Evolutionary conservation across 306 rosid species (phyloP), one percentile per base, ranked within the genome.

Genomic region (Acmispon strigosus): DNA sequence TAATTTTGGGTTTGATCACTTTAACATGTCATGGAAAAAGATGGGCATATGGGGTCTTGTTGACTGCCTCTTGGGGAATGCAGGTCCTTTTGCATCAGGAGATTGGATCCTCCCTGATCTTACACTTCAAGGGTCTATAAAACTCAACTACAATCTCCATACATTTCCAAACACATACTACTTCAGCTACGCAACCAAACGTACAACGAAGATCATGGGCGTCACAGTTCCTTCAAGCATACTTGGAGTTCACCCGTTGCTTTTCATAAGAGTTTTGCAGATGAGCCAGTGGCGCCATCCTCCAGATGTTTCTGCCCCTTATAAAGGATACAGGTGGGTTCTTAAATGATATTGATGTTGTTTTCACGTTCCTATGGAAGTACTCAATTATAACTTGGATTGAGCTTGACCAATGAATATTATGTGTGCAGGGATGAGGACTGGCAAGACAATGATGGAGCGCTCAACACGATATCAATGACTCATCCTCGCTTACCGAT

Each of bases 21-120:
- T 66, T 24, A 87, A 91, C 87, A 71, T 87, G 86, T 76, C 99
- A 2, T 85, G 99, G 97, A 87, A 64, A 76, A 91, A 84, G 76
- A 75, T 82, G 36, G 99, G 99, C 3, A 10, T 95, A 36, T 71
- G 87, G 90, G 99, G 96, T 59, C 92, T 95, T 65, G 68, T 84
- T 56, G 87, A 95, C 58, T 87, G 86, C 74, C 86, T 91, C 44
- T 60, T 87, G 70, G 99, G 99, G 22, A 82, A 87, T 79, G 53
- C 91, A 0, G 97, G 99, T 53, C 97, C 99, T 2, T 91, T 91
- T 69, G 86, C 99, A 45, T 85, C 97, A 8, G 92, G 87, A 2
- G 99, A 95, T 69, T 95, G 99, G 99, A 87, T 95, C 86, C 96
- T 95, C 19, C 97, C 99, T 0, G 97, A 95, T 86, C 97, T 95